A percentile compares a stretch with the other conserved stretches of the same genome.
These are phyloP conservation scores for Termitomyces sp. DNA, from an alignment of 768 basidiomycete genomes.

Conservation along the genomic window DNA sequence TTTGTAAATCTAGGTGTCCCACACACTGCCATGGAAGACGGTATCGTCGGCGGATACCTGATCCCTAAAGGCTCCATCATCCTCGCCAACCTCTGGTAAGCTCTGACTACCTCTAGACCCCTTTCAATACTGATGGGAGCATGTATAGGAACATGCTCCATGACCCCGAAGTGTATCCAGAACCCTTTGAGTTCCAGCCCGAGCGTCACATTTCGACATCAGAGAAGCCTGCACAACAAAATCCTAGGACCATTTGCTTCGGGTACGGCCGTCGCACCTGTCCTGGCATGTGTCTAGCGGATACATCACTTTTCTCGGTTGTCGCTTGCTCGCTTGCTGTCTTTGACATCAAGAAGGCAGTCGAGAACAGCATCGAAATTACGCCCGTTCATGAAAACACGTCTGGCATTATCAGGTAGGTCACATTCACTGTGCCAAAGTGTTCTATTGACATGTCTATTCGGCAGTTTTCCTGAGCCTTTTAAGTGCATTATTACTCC, in stretches of 20 bases:
- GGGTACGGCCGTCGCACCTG: conserved; percentile 47
- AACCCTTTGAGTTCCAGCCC: conserved; percentile 48
- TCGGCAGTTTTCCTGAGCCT: conserved; percentile 27
- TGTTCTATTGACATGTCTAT: not conserved
- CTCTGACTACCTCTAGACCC: not conserved
- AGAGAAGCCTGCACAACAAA: conserved; percentile 28
- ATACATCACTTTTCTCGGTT: conserved; percentile 44
- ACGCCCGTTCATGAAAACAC: conserved; percentile 42
- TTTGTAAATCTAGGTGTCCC: conserved; percentile 32
- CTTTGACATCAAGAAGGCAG: conserved; percentile 42
- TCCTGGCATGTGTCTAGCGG: conserved; percentile 49
- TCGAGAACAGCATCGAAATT: conserved; percentile 42
- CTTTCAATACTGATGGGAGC: not conserved
- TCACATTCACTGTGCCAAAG: not conserved
- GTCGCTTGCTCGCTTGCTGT: conserved; percentile 42
- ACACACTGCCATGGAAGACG: conserved; percentile 43
- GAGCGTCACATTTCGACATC: conserved; percentile 35
- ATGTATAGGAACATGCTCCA: conserved; percentile 47
- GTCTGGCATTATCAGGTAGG: conserved; percentile 43
- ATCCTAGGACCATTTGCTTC: conserved; percentile 41
- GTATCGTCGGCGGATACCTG: conserved; percentile 37
- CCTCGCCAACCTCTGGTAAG: conserved; percentile 45
- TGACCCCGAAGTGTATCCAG: conserved; percentile 44
- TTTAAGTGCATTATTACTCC: conserved; percentile 33
- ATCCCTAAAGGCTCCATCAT: conserved; percentile 49